A percentile compares a stretch with the other conserved stretches of the same genome.
Conservation (phyloP, 2,329 filamentous ascomycete species). For the Hymenoscyphus salicellus region DNA sequence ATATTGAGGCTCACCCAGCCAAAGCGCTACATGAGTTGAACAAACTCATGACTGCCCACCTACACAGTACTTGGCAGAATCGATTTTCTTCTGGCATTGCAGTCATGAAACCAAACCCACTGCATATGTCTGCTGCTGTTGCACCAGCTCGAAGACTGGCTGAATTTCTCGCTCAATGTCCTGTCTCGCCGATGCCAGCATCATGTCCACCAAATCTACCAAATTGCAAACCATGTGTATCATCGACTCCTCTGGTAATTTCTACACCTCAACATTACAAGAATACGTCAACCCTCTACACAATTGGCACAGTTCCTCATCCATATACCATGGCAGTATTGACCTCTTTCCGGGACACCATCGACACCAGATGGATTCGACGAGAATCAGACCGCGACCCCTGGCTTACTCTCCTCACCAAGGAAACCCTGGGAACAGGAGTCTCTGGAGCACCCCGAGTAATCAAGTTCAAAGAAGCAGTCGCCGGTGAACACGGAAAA, state of each 20-base stretch:
- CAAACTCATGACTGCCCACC: conserved; percentile 75
- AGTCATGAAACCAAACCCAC: conserved; percentile 74
- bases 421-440: conserved; percentile 62
- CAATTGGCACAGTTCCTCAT: conserved; percentile 84
- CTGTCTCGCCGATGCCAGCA: conserved; percentile 66
- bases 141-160: conserved; percentile 70
- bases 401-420: conserved; percentile 73
- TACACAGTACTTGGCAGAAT: conserved; percentile 83
- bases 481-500: conserved; percentile 65
- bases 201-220: conserved; percentile 81
- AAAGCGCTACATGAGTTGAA: conserved; percentile 65
- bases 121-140: conserved; percentile 71
- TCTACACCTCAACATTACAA: conserved; percentile 64
- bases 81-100: conserved; percentile 73
- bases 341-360: conserved; percentile 55
- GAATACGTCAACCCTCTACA: conserved; percentile 72
- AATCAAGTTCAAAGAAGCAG: conserved; percentile 73
- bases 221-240: conserved; percentile 71
- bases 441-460: conserved; percentile 64
- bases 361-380: conserved; percentile 64
- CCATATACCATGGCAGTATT: conserved; percentile 80
- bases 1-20: conserved; percentile 54
- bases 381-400: conserved; percentile 68
- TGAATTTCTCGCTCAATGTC: conserved; percentile 70
- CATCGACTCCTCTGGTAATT: conserved; percentile 62